Conservation (phyloP, 495 filamentous ascomycete species). For the Jackrogersella minutella region DNA sequence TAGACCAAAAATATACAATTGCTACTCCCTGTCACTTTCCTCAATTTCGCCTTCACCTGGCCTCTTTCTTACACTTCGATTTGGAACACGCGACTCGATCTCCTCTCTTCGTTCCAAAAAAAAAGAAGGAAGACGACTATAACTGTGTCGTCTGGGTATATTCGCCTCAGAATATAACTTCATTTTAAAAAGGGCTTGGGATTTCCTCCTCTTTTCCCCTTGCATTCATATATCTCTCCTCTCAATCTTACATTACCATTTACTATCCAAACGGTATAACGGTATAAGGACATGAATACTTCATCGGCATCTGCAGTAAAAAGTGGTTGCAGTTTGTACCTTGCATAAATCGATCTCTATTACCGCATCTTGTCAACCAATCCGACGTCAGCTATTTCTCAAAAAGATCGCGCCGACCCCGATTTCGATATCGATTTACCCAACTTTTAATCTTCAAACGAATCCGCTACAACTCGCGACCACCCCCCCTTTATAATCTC, state of each 20-base stretch:
- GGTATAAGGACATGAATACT: slow-evolving; percentile 15
- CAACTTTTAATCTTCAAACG: neutral
- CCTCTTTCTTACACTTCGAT: slow-evolving; percentile 17
- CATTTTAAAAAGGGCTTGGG: too few relatives aligned
- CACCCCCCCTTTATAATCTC: too few relatives aligned
- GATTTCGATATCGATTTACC: too few relatives aligned
- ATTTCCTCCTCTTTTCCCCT: too few relatives aligned
- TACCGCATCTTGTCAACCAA: slow-evolving; percentile 15
- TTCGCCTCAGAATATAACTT: too few relatives aligned
- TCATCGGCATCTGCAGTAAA: slow-evolving; percentile 16
- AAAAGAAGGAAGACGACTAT: too few relatives aligned
- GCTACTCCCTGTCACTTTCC: slow-evolving; percentile 39
- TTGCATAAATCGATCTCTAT: slow-evolving; percentile 43
- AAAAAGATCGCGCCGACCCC: slow-evolving; percentile 13
- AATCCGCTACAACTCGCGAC: slow-evolving; percentile 20
- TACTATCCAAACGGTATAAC: slow-evolving; percentile 28
- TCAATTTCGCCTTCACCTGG: slow-evolving; percentile 45
- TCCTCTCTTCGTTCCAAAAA: slow-evolving; percentile 25
- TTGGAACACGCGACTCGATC: slow-evolving; percentile 49
- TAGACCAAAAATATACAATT: slow-evolving; percentile 41
- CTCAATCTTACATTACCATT: slow-evolving; percentile 19
- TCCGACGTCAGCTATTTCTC: slow-evolving; percentile 22
- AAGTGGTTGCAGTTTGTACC: slow-evolving; percentile 44
- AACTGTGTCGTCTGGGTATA: too few relatives aligned
- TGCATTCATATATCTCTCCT: slow-evolving; percentile 23